These are phyloP conservation scores for Backusella macrospora DNA, from an alignment of 192 early-diverging fungal genomes.

Conservation along the genomic window DNA sequence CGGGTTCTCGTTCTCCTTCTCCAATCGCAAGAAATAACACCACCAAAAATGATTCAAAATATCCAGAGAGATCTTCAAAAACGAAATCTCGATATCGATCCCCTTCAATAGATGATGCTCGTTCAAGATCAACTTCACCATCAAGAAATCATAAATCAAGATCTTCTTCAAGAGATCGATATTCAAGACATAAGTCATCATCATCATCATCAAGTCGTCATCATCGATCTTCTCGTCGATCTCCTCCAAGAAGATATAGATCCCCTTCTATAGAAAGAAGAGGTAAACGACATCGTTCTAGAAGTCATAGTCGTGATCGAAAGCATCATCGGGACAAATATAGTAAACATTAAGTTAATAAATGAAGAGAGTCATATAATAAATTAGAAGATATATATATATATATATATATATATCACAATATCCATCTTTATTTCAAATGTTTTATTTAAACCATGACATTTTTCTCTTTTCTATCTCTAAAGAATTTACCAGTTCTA, in stretches of 20 bases:
- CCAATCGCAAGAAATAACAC: not conserved
- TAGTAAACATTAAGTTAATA: not conserved
- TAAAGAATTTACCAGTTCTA: slow-evolving; percentile 52
- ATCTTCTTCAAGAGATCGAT: not conserved
- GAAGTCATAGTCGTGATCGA: not conserved
- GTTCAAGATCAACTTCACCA: not conserved
- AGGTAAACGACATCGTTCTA: not conserved
- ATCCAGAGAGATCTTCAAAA: not conserved
- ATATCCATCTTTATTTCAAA: no score
- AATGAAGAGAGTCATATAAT: no score
- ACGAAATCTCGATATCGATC: not conserved
- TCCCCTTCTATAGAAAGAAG: not conserved
- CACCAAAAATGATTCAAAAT: not conserved
- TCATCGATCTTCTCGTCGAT: not conserved
- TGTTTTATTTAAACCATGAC: no score
- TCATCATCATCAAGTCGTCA: not conserved
- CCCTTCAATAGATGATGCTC: not conserved
- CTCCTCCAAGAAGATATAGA: slow-evolving; percentile 6
- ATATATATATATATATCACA: no score
- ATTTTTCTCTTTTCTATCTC: slow-evolving; percentile 32
- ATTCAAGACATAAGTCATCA: not conserved
- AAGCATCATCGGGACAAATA: not conserved
- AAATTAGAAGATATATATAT: no score
- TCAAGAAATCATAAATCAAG: not conserved
- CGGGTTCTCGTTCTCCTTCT: slow-evolving; percentile 24